A percentile compares a stretch with the other conserved stretches of the same genome.
Evolutionary conservation across 805 yeast species (phyloP).

Genomic region (Vanderwaltozyma yarrowii): DNA sequence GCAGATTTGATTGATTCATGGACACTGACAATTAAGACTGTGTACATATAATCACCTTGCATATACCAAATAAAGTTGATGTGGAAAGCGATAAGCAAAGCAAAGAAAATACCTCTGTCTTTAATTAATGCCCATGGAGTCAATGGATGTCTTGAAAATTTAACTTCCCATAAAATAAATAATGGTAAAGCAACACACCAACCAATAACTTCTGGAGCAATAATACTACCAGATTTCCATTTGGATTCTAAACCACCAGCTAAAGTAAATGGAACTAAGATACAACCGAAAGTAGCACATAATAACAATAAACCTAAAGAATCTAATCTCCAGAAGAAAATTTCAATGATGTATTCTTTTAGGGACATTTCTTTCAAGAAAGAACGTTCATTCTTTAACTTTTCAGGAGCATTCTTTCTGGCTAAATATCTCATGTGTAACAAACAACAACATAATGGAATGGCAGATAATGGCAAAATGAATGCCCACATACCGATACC

Average conservation of each 20-base stretch:
- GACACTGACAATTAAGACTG: slow-evolving; percentile 51
- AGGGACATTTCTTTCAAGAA: slow-evolving; percentile 6
- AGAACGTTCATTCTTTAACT: slow-evolving; percentile 19
- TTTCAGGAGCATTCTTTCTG: slow-evolving; percentile 31
- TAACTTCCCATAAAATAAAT: slow-evolving; percentile 47
- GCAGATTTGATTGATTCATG: slow-evolving; percentile 48
- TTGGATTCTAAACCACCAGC: slow-evolving; percentile 45
- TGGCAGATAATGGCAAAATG: slow-evolving; percentile 41
- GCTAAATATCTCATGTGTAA: slow-evolving; percentile 41
- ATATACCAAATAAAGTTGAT: slow-evolving; percentile 50
- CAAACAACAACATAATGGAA: slow-evolving; percentile 38
- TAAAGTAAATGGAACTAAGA: slow-evolving; percentile 58
- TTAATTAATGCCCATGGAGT: slow-evolving; percentile 43
- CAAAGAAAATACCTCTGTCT: slow-evolving; percentile 60
- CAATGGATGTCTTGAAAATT: slow-evolving; percentile 45
- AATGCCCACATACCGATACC: slow-evolving; percentile 54
- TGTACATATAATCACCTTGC: slow-evolving; percentile 57
- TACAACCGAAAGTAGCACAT: slow-evolving; percentile 46
- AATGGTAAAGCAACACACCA: slow-evolving; percentile 41
- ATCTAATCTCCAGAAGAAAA: slow-evolving; percentile 51
- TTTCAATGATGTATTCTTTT: slow-evolving; percentile 23
- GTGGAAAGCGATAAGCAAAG: slow-evolving; percentile 44
- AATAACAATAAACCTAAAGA: slow-evolving; percentile 48
- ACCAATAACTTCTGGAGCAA: slow-evolving; percentile 56
- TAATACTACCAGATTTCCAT: slow-evolving; percentile 49